These are phyloP conservation scores for Zymoseptoria tritici DNA, from an alignment of 2,329 filamentous ascomycete species.

Conservation along the genomic window DNA sequence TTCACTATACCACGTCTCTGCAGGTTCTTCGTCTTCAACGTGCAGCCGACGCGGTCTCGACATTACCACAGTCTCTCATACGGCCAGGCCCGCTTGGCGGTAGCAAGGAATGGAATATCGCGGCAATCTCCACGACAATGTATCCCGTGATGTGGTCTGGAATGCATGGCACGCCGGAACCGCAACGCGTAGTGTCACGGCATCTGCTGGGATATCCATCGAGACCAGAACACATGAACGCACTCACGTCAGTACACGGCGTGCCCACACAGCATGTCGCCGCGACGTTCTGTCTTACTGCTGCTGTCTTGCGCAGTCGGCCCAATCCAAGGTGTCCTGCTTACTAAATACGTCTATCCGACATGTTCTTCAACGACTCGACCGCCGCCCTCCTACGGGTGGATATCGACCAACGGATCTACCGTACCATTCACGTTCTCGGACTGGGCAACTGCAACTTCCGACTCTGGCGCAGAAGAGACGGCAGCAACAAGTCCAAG, in stretches of 20 bases:
- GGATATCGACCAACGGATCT: constrained; percentile 2
- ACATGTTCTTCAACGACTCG: not conserved
- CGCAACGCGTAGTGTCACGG: not conserved
- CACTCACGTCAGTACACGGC: not conserved
- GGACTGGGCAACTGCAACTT: not conserved
- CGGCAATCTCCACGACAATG: not conserved
- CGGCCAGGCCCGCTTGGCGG: too few species aligned
- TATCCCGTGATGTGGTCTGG: not conserved
- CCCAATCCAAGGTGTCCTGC: not conserved
- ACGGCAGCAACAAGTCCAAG: not conserved
- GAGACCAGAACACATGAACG: not conserved
- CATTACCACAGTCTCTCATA: too few species aligned
- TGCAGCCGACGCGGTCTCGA: too few species aligned
- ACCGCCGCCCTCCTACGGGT: not conserved
- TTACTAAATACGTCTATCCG: constrained; percentile 4
- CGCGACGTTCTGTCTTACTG: not conserved
- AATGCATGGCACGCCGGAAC: not conserved
- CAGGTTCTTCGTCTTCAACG: too few species aligned
- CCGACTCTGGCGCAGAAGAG: not conserved
- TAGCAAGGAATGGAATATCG: not conserved
- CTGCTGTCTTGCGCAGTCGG: not conserved
- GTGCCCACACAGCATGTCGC: not conserved
- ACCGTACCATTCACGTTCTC: constrained; percentile 3
- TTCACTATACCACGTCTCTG: too few species aligned
- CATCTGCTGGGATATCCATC: not conserved